phyloP scores from a whole-genome alignment of 2,329 filamentous ascomycete genomes.

The Fusarium penzigii region DNA sequence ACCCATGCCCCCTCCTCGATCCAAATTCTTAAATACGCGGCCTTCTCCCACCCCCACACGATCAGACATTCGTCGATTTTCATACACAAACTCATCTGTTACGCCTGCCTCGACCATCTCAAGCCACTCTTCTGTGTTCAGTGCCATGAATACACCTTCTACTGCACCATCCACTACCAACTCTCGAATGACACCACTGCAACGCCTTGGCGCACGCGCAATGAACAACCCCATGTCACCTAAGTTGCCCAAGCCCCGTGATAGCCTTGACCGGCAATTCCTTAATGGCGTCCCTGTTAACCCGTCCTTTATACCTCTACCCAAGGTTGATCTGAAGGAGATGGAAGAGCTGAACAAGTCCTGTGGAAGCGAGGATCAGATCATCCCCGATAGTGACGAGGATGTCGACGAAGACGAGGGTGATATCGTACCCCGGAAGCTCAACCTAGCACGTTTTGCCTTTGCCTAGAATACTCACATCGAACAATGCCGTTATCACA shows the following conservation, averaged over 20 bases:
- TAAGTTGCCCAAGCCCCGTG: slow-evolving; percentile 30
- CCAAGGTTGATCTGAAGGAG: slow-evolving; percentile 54
- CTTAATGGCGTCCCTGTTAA: slow-evolving; percentile 47
- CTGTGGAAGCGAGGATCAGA: slow-evolving; percentile 58
- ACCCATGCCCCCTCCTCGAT: slow-evolving; percentile 33
- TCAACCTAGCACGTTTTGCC: slow-evolving; percentile 53
- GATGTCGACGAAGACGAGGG: slow-evolving; percentile 42
- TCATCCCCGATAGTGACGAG: slow-evolving; percentile 54
- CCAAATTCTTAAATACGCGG: slow-evolving; percentile 17
- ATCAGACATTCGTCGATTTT: slow-evolving; percentile 37
- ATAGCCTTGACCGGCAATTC: slow-evolving; percentile 26
- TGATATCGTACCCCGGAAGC: slow-evolving; percentile 33
- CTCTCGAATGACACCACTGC: slow-evolving; percentile 52
- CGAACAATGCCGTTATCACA: no score
- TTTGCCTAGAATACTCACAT: slow-evolving; percentile 31
- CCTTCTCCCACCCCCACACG: slow-evolving; percentile 33
- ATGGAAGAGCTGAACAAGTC: slow-evolving; percentile 50
- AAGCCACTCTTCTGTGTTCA: slow-evolving; percentile 39
- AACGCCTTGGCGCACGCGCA: slow-evolving; percentile 53
- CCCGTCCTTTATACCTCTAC: slow-evolving; percentile 56
- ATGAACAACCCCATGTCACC: slow-evolving; percentile 30
- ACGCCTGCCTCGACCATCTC: slow-evolving; percentile 41
- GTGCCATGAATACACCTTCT: slow-evolving; percentile 38
- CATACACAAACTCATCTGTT: slow-evolving; percentile 28
- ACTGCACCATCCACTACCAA: slow-evolving; percentile 46